These are phyloP conservation scores for Chlorella variabilis DNA, from an alignment of 163 green algal species.

Conservation along the genomic window DNA sequence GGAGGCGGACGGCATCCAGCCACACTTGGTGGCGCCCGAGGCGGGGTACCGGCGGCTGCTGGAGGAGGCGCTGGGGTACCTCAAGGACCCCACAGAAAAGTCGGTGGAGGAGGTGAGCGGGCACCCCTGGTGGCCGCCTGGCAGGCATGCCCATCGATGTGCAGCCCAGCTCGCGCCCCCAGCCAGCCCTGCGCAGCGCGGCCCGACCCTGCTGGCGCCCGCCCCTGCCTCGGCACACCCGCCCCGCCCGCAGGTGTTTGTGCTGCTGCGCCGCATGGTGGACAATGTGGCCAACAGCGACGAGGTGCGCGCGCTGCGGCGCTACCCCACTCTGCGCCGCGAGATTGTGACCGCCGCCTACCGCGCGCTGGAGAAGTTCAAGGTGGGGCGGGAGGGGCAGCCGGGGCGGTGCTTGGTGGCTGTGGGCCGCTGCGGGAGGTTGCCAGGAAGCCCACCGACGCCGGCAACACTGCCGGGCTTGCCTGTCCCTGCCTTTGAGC, in stretches of 20 bases:
- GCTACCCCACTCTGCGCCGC: constrained; percentile 63
- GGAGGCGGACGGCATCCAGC: constrained; percentile 95
- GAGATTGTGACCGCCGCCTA: constrained; percentile 60
- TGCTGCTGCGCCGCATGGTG: constrained; percentile 70
- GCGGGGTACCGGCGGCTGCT: constrained; percentile 86
- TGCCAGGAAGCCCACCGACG: too few relatives aligned
- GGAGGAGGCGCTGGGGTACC: constrained; percentile 64
- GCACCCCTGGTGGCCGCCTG: too few relatives aligned
- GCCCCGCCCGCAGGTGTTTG: constrained; percentile 38
- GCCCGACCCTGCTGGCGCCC: too few relatives aligned
- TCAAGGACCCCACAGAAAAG: constrained; percentile 77
- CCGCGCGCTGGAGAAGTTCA: constrained; percentile 45
- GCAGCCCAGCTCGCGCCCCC: too few relatives aligned
- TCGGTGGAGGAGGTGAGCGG: constrained; percentile 75
- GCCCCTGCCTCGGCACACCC: not conserved
- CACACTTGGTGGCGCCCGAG: constrained; percentile 96
- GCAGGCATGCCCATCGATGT: not conserved
- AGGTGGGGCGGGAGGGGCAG: not conserved
- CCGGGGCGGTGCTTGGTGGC: too few relatives aligned
- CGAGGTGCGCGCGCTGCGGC: constrained; percentile 48
- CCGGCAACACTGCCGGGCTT: too few relatives aligned
- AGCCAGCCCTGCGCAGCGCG: too few relatives aligned
- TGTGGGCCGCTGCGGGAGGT: too few relatives aligned
- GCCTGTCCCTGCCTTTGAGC: too few relatives aligned
- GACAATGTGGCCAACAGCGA: constrained; percentile 51